phyloP scores from a whole-genome alignment of 2,329 filamentous ascomycete genomes.

The Fusarium sp. region DNA sequence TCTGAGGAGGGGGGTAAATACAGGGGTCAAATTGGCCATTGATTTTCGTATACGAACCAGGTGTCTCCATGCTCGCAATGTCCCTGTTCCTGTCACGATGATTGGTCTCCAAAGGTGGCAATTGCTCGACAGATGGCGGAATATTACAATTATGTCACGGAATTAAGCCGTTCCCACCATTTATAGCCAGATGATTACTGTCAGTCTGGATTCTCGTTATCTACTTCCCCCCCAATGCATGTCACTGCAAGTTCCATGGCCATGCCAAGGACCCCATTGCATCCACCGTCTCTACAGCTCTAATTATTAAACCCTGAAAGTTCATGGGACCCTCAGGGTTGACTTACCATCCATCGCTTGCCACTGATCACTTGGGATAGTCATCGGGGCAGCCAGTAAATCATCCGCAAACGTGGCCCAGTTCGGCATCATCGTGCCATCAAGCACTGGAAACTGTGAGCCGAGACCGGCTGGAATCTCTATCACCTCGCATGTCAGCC shows the following conservation, averaged over 20 bases:
- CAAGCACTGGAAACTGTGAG: neutral
- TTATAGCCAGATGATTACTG: too few species aligned
- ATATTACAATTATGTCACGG: too few species aligned
- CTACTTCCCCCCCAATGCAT: neutral
- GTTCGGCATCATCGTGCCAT: neutral
- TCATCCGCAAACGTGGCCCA: constrained; percentile 3
- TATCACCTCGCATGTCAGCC: neutral
- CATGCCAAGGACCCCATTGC: neutral
- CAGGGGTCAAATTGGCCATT: too few species aligned
- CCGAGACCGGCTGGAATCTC: neutral
- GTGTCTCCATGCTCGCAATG: too few species aligned
- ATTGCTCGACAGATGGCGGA: too few species aligned
- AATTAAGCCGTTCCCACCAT: too few species aligned
- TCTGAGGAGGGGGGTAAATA: too few species aligned
- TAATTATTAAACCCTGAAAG: neutral
- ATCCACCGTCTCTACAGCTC: neutral
- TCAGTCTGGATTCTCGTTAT: too few species aligned
- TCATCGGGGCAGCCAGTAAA: neutral
- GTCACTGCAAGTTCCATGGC: constrained; percentile 6
- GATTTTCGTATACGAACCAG: too few species aligned
- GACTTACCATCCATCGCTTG: constrained; percentile 10
- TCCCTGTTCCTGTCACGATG: too few species aligned
- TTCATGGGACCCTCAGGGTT: neutral
- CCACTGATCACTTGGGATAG: neutral
- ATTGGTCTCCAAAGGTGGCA: too few species aligned